Conservation (phyloP, 169 alveolate genomes). For the Plasmodium gaboni region DNA sequence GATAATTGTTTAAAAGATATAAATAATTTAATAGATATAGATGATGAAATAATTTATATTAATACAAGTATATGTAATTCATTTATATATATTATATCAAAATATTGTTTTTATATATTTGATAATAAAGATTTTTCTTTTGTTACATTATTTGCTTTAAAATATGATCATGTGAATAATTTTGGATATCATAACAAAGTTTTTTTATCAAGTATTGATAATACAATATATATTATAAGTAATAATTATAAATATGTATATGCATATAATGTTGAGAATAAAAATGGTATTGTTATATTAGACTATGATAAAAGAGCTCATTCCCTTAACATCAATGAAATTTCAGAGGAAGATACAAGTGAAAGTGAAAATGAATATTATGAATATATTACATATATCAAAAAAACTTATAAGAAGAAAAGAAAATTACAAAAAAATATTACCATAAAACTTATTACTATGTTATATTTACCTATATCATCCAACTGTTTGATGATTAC, state of each 20-base stretch:
- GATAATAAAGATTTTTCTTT: conserved; percentile 71
- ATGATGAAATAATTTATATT: conserved; percentile 60
- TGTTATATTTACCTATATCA: conserved; percentile 59
- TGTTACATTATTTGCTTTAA: conserved; percentile 44
- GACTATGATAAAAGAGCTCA: conserved; percentile 62
- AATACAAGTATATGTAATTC: conserved; percentile 63
- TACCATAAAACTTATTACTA: conserved; percentile 48
- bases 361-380: conserved; percentile 76
- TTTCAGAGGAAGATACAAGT: conserved; percentile 58
- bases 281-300: conserved; percentile 34
- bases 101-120: conserved; percentile 59
- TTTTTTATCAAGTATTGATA: conserved; percentile 55
- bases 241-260: conserved; percentile 58
- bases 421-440: conserved; percentile 38
- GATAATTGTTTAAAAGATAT: neutral
- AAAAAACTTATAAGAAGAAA: conserved; percentile 59
- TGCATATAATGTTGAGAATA: conserved; percentile 45
- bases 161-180: conserved; percentile 14
- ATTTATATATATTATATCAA: conserved; percentile 56
- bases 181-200: conserved; percentile 56
- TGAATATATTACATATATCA: conserved; percentile 75
- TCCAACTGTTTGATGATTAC: conserved; percentile 68
- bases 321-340: conserved; percentile 38
- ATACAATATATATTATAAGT: conserved; percentile 71
- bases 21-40: neutral